phyloP scores from a whole-genome alignment of 495 filamentous ascomycete species.

The Parathielavia appendiculata region DNA sequence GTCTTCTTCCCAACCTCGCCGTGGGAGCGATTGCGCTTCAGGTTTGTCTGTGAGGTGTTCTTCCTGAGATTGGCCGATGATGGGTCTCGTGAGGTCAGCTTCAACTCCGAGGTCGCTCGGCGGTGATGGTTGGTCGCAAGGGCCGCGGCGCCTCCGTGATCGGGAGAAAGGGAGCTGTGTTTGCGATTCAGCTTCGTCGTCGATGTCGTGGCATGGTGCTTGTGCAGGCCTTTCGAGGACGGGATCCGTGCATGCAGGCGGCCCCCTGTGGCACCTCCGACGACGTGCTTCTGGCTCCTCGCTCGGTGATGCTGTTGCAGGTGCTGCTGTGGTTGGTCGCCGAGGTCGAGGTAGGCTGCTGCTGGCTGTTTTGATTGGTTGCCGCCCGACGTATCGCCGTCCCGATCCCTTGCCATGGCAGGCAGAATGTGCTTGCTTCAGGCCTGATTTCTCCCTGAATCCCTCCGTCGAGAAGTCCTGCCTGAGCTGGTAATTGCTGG shows the following conservation, averaged over 20 bases:
- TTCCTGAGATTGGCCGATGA: conserved; percentile 41
- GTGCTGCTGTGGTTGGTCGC: conserved; percentile 29
- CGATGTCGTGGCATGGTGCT: conserved; percentile 37
- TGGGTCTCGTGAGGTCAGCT: conserved; percentile 30
- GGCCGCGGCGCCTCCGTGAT: conserved; percentile 26
- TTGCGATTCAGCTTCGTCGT: conserved; percentile 39
- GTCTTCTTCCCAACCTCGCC: conserved; percentile 44
- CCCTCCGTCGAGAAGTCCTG: neutral
- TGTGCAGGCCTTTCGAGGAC: conserved; percentile 44
- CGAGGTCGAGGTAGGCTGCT: conserved; percentile 35
- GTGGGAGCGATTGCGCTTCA: conserved; percentile 48
- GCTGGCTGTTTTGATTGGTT: conserved; percentile 48
- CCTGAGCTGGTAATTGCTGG: neutral
- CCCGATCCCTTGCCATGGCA: conserved; percentile 31
- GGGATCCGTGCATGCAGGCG: conserved; percentile 41
- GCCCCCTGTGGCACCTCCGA: conserved; percentile 34
- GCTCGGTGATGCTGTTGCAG: conserved; percentile 31
- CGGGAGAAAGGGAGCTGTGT: conserved; percentile 35
- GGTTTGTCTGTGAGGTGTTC: conserved; percentile 41
- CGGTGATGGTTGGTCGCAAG: conserved; percentile 40
- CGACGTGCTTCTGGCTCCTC: conserved; percentile 43
- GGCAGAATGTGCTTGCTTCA: neutral
- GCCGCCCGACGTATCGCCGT: conserved; percentile 31
- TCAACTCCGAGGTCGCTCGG: conserved; percentile 41
- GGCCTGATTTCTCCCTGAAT: conserved; percentile 8